Evolutionary conservation across 805 yeast genomes (phyloP).

Genomic region (Blastobotrys parvus): DNA sequence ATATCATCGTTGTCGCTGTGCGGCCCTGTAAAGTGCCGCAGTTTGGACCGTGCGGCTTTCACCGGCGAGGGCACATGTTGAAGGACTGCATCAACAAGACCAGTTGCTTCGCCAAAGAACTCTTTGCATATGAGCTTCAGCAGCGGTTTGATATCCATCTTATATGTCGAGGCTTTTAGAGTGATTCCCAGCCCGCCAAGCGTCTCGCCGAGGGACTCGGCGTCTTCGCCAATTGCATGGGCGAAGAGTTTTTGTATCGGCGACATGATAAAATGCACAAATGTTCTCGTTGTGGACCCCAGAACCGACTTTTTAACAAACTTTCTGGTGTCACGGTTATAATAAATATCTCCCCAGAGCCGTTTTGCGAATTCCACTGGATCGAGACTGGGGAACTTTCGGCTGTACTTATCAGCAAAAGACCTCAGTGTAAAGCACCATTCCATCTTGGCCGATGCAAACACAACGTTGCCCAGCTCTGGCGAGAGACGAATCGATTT

Average conservation of each 20-base stretch:
- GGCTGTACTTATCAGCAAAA: conserved; percentile 46
- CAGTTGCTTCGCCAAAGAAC: conserved; percentile 45
- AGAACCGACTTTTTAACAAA: conserved; percentile 34
- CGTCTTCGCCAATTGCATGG: conserved; percentile 46
- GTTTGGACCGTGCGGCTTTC: conserved; percentile 24
- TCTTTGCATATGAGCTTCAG: conserved; percentile 44
- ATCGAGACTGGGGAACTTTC: conserved; percentile 28
- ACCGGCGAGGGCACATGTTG: conserved; percentile 33
- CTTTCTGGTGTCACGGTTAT: conserved; percentile 33
- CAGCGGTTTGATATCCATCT: conserved; percentile 51
- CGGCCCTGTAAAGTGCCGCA: conserved; percentile 17
- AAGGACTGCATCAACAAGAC: conserved; percentile 46
- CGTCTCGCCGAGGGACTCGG: conserved; percentile 34
- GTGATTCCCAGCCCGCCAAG: conserved; percentile 45
- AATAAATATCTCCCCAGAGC: conserved; percentile 75
- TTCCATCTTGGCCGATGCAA: conserved; percentile 58
- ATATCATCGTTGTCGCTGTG: conserved; percentile 19
- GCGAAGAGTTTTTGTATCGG: conserved; percentile 76
- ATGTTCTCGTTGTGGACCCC: conserved; percentile 31
- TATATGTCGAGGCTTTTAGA: conserved; percentile 20
- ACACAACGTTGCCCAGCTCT: conserved; percentile 54
- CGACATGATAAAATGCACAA: conserved; percentile 57
- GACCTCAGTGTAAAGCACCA: conserved; percentile 60
- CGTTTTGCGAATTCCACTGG: conserved; percentile 38
- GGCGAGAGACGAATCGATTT: conserved; percentile 45